phyloP scores from a whole-genome alignment of 495 filamentous ascomycete genomes.

The Trichodelitschia bisporula region DNA sequence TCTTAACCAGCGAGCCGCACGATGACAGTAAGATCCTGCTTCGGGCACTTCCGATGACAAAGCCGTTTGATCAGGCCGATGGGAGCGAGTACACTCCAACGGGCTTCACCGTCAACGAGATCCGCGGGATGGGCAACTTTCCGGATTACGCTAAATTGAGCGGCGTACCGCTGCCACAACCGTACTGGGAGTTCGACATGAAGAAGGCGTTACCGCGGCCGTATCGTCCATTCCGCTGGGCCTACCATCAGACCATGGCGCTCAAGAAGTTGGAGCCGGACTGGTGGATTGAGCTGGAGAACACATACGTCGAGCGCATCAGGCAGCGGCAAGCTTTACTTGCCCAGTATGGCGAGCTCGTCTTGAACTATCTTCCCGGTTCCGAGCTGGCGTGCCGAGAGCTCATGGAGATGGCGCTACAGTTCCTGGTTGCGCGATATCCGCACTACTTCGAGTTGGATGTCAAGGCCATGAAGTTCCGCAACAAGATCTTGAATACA shows the following conservation, averaged over 20 bases:
- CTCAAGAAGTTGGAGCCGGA: slow-evolving; percentile 58
- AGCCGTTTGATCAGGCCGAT: slow-evolving; percentile 4
- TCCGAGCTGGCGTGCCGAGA: slow-evolving; percentile 69
- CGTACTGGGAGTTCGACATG: slow-evolving; percentile 33
- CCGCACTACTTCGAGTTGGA: slow-evolving; percentile 52
- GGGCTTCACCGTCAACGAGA: slow-evolving; percentile 40
- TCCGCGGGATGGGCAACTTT: slow-evolving; percentile 54
- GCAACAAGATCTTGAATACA: slow-evolving; percentile 46
- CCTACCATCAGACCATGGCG: slow-evolving; percentile 86
- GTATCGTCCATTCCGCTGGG: slow-evolving; percentile 59
- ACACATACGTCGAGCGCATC: slow-evolving; percentile 43
- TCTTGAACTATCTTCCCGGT: slow-evolving; percentile 50
- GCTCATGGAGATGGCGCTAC: slow-evolving; percentile 70
- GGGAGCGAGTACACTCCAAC: slow-evolving; percentile 27
- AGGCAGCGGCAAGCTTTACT: slow-evolving; percentile 48
- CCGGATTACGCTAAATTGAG: slow-evolving; percentile 60
- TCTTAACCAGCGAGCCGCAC: too few species aligned
- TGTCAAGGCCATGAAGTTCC: slow-evolving; percentile 31
- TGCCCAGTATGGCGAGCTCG: slow-evolving; percentile 30
- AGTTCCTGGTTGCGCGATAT: slow-evolving; percentile 58
- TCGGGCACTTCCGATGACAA: too few species aligned
- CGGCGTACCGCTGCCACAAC: slow-evolving; percentile 48
- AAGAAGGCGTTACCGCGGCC: slow-evolving; percentile 16
- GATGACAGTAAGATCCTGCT: too few species aligned
- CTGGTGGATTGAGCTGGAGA: slow-evolving; percentile 83